phyloP scores from a whole-genome alignment of 192 early-diverging fungal genomes.

The Bifiguratus adelaidae region DNA sequence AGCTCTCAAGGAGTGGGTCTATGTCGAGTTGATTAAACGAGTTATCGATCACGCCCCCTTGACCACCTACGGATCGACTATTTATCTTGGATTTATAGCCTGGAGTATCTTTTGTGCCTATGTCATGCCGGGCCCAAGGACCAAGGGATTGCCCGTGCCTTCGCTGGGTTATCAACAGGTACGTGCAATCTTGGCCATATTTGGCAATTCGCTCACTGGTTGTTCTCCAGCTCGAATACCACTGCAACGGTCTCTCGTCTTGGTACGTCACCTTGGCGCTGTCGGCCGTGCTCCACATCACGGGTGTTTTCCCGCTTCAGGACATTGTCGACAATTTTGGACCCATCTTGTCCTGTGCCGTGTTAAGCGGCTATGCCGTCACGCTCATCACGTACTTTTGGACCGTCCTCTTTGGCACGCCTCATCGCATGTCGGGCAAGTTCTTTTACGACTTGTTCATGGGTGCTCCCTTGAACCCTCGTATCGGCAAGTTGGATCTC shows the following conservation, averaged over 20 bases:
- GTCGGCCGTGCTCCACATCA: slow-evolving; percentile 29
- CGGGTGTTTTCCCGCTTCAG: slow-evolving; percentile 28
- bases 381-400: slow-evolving; percentile 22
- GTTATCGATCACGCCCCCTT: slow-evolving; percentile 44
- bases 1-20: slow-evolving; percentile 22
- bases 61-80: slow-evolving; percentile 35
- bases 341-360: slow-evolving; percentile 37
- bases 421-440: slow-evolving; percentile 44
- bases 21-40: slow-evolving; percentile 26
- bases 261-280: slow-evolving; percentile 35
- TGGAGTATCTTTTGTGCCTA: slow-evolving; percentile 49
- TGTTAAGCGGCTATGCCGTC: slow-evolving; percentile 33
- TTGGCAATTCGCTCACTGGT: too few species aligned
- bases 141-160: slow-evolving; percentile 59
- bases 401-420: slow-evolving; percentile 15
- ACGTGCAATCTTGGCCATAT: slow-evolving; percentile 10
- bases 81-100: slow-evolving; percentile 48
- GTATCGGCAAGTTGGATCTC: slow-evolving; percentile 28
- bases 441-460: slow-evolving; percentile 36
- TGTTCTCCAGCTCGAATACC: slow-evolving; percentile 28
- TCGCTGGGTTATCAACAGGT: slow-evolving; percentile 37
- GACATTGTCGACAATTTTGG: slow-evolving; percentile 47
- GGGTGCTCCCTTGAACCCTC: slow-evolving; percentile 31
- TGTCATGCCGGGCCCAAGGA: slow-evolving; percentile 52
- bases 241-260: slow-evolving; percentile 37